phyloP scores from a whole-genome alignment of 129 eudicot genomes.

The Escallonia rubra region DNA sequence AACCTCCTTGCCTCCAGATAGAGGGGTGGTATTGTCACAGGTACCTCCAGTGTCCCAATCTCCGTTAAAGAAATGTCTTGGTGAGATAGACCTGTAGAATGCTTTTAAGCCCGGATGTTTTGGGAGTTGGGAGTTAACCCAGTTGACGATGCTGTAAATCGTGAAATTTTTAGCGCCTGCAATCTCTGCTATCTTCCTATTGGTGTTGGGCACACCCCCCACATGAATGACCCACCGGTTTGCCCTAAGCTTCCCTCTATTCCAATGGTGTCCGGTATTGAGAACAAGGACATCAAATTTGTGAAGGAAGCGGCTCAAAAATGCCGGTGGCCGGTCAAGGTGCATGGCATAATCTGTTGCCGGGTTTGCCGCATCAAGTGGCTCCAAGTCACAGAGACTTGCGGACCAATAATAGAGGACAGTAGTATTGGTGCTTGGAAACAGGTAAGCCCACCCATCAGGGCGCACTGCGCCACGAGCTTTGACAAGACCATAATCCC shows the following conservation, averaged over 20 bases:
- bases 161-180: slow-evolving; percentile 67
- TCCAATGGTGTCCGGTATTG: slow-evolving; percentile 94
- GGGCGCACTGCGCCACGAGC: slow-evolving; percentile 63
- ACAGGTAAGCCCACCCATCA: slow-evolving; percentile 86
- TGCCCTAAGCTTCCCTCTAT: slow-evolving; percentile 72
- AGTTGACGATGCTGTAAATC: slow-evolving; percentile 50
- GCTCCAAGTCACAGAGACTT: slow-evolving; percentile 64
- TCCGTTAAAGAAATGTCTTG: slow-evolving; percentile 92
- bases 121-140: slow-evolving; percentile 64
- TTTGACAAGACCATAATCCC: slow-evolving; percentile 62
- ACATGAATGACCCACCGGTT: slow-evolving; percentile 79
- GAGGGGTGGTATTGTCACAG: slow-evolving; percentile 74
- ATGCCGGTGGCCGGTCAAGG: slow-evolving; percentile 79
- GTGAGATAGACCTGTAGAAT: slow-evolving; percentile 76
- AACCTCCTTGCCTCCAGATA: slow-evolving; percentile 54
- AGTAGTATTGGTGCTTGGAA: slow-evolving; percentile 66
- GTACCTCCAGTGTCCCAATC: slow-evolving; percentile 98
- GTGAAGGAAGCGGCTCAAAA: slow-evolving; percentile 46
- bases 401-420: slow-evolving; percentile 88
- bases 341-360: slow-evolving; percentile 65
- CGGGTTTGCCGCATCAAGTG: slow-evolving; percentile 32
- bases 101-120: slow-evolving; percentile 61
- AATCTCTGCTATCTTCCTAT: slow-evolving; percentile 43
- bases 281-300: slow-evolving; percentile 61
- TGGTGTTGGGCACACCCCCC: slow-evolving; percentile 57